Conservation (phyloP, 805 yeast genomes). For the Schwanniomyces occidentalis region DNA sequence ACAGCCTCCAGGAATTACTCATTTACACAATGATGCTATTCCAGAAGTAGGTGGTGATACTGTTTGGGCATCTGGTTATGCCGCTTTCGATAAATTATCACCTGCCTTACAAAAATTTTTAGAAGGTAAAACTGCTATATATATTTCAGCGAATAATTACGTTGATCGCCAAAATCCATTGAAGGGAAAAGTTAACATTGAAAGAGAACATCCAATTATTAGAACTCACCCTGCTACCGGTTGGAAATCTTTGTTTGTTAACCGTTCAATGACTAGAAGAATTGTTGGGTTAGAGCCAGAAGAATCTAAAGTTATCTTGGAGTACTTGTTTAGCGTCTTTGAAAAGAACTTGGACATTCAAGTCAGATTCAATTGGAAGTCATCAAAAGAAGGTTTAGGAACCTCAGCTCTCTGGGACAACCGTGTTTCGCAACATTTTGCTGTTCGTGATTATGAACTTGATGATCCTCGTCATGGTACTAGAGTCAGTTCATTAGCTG, state of each 20-base stretch:
- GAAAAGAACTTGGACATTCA: slow-evolving; percentile 57
- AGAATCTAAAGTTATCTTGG: slow-evolving; percentile 50
- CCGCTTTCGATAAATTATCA: slow-evolving; percentile 56
- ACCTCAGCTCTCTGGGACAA: slow-evolving; percentile 64
- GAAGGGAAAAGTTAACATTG: slow-evolving; percentile 47
- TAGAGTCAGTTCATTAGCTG: slow-evolving; percentile 52
- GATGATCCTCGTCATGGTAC: slow-evolving; percentile 52
- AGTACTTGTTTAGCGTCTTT: slow-evolving; percentile 45
- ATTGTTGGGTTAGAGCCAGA: slow-evolving; percentile 53
- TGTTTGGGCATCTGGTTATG: slow-evolving; percentile 58
- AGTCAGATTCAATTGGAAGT: slow-evolving; percentile 54
- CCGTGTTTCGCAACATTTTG: slow-evolving; percentile 54
- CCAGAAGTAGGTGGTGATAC: slow-evolving; percentile 58
- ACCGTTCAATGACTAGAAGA: slow-evolving; percentile 50
- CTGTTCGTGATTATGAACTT: slow-evolving; percentile 52
- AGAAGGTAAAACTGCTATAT: slow-evolving; percentile 52
- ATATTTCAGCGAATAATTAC: slow-evolving; percentile 42
- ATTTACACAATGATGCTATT: slow-evolving; percentile 39
- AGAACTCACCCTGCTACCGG: slow-evolving; percentile 69
- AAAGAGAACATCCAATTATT: slow-evolving; percentile 59
- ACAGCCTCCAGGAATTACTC: slow-evolving; percentile 40
- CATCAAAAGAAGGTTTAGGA: slow-evolving; percentile 41
- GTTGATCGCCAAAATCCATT: slow-evolving; percentile 46
- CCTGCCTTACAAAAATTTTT: slow-evolving; percentile 44
- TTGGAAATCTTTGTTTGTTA: slow-evolving; percentile 57